phyloP scores from a whole-genome alignment of 1,284 basidiomycete species.

The Coniferiporia weirii region DNA sequence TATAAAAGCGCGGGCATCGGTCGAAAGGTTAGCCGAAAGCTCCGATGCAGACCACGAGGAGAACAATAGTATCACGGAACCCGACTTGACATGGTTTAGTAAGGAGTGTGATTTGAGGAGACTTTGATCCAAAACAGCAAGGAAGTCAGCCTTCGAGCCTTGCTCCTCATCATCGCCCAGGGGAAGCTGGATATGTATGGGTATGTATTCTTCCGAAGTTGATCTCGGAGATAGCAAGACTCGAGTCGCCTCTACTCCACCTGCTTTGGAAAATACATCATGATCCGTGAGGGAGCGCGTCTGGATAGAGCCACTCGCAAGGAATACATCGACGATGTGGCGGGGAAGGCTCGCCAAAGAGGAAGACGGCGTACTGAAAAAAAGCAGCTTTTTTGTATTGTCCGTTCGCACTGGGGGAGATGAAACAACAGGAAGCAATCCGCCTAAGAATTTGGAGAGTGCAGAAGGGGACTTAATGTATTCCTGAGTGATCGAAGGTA shows the following conservation, averaged over 20 bases:
- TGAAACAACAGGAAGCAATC: slow-evolving; percentile 26
- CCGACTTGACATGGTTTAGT: slow-evolving; percentile 50
- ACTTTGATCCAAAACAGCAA: slow-evolving; percentile 62
- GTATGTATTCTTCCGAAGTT: slow-evolving; percentile 25
- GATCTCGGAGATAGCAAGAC: slow-evolving; percentile 51
- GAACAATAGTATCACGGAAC: slow-evolving; percentile 53
- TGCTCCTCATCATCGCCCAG: slow-evolving; percentile 15
- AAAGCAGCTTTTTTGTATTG: slow-evolving; percentile 50
- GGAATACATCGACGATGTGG: slow-evolving; percentile 56
- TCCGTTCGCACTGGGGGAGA: slow-evolving; percentile 22
- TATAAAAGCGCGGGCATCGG: slow-evolving; percentile 37
- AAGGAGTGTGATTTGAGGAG: slow-evolving; percentile 66
- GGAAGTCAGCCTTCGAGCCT: slow-evolving; percentile 43
- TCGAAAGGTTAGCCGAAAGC: slow-evolving; percentile 48
- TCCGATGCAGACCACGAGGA: slow-evolving; percentile 62
- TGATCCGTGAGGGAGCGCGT: slow-evolving; percentile 58
- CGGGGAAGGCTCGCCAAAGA: slow-evolving; percentile 48
- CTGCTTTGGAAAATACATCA: slow-evolving; percentile 66
- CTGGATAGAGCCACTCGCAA: slow-evolving; percentile 41
- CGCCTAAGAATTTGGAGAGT: slow-evolving; percentile 43
- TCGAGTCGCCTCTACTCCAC: slow-evolving; percentile 58
- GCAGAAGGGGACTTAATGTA: slow-evolving; percentile 42
- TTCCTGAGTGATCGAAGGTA: slow-evolving; percentile 48
- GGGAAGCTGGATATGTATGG: slow-evolving; percentile 22
- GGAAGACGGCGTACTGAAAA: slow-evolving; percentile 57